phyloP scores from a whole-genome alignment of 2,329 filamentous ascomycete genomes.

The Fusarium musae region DNA sequence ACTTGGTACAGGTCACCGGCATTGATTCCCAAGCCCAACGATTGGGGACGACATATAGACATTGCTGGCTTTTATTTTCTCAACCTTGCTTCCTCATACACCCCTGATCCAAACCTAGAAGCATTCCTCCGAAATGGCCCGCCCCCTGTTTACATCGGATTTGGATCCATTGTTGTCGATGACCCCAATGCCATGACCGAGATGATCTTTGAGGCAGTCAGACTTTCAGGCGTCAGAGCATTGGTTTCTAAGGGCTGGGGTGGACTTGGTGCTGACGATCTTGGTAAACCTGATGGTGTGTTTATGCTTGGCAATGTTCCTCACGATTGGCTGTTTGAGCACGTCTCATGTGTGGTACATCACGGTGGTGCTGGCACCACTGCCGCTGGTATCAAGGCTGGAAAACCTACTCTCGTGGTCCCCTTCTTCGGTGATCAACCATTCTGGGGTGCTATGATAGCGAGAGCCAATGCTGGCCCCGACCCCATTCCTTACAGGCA shows the following conservation, averaged over 20 bases:
- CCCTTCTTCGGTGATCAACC: conserved; percentile 90
- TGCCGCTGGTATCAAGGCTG: conserved; percentile 83
- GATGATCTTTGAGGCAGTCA: conserved; percentile 77
- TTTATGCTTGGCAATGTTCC: conserved; percentile 88
- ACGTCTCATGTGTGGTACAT: conserved; percentile 84
- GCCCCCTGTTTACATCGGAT: conserved; percentile 83
- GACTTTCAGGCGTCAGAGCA: conserved; percentile 75
- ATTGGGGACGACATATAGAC: conserved; percentile 78
- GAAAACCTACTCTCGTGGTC: conserved; percentile 83
- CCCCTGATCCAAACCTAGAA: conserved; percentile 71
- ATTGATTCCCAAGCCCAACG: conserved; percentile 80
- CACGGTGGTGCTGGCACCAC: conserved; percentile 91
- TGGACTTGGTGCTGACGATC: conserved; percentile 77
- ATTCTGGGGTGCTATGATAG: conserved; percentile 84
- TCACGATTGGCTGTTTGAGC: conserved; percentile 89
- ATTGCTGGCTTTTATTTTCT: conserved; percentile 84
- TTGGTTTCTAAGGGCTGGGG: conserved; percentile 91
- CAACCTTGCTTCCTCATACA: conserved; percentile 72
- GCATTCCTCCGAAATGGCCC: conserved; percentile 75
- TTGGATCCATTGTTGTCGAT: conserved; percentile 84
- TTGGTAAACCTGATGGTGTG: conserved; percentile 77
- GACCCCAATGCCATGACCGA: conserved; percentile 77
- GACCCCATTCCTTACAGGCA: conserved; percentile 75
- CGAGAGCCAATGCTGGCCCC: conserved; percentile 77
- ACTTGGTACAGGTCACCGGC: conserved; percentile 68